These are phyloP conservation scores for Gyromitra esculenta DNA, from an alignment of 2,329 filamentous ascomycete species.

Conservation along the genomic window DNA sequence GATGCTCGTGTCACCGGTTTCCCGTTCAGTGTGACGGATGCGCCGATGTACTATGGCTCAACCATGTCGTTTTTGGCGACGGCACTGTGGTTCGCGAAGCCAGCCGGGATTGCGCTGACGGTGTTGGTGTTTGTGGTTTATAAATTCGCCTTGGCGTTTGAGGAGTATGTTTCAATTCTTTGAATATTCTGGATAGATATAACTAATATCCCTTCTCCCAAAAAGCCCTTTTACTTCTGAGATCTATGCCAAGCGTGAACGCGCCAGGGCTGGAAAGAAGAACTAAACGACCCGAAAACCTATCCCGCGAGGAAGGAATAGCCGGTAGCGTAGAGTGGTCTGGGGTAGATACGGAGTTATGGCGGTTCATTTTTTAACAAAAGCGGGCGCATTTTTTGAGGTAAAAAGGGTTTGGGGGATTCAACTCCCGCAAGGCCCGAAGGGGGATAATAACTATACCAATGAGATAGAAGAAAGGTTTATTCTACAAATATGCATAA, in stretches of 20 bases:
- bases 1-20: constrained; percentile 93
- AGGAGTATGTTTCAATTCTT: constrained; percentile 32
- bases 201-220: constrained; percentile 16
- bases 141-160: constrained; percentile 56
- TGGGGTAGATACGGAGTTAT: constrained; percentile 36
- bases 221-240: constrained; percentile 79
- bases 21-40: constrained; percentile 89
- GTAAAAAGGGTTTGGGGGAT: constrained; percentile 27
- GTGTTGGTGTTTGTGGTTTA: constrained; percentile 61
- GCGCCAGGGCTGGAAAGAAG: constrained; percentile 63
- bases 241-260: constrained; percentile 89
- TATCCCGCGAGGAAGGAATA: not conserved
- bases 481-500: constrained; percentile 5
- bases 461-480: not conserved
- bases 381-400: constrained; percentile 31
- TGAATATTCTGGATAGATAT: not conserved
- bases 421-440: constrained; percentile 36
- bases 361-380: constrained; percentile 49
- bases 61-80: constrained; percentile 92
- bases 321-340: not conserved
- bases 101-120: constrained; percentile 75
- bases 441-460: constrained; percentile 8
- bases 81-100: constrained; percentile 84
- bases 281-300: constrained; percentile 41
- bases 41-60: constrained; percentile 96